Evolutionary conservation across 2,329 filamentous ascomycete genomes (phyloP).

Genomic region (Zymoseptoria pseudotritici): DNA sequence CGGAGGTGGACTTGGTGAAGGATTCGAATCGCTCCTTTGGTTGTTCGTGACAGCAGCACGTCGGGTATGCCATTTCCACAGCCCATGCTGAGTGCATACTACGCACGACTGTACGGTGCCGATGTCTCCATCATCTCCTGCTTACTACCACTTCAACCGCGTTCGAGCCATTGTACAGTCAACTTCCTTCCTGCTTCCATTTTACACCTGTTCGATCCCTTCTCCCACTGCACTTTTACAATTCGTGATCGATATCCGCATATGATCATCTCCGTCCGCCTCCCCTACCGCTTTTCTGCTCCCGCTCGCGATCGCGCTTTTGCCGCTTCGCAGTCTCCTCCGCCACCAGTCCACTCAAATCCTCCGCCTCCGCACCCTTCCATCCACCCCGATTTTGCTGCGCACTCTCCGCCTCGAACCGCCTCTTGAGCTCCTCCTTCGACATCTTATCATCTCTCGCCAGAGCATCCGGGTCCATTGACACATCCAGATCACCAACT

Average conservation of each 20-base stretch:
- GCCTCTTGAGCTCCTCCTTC: slow-evolving; percentile 73
- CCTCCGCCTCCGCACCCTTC: slow-evolving; percentile 68
- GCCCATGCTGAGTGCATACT: not conserved
- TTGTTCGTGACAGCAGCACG: not conserved
- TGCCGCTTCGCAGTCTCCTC: slow-evolving; percentile 84
- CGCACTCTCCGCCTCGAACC: slow-evolving; percentile 67
- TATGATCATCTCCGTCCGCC: slow-evolving; percentile 19
- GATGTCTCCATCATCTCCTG: not conserved
- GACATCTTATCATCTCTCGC: slow-evolving; percentile 66
- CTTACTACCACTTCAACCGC: not conserved
- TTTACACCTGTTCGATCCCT: not conserved
- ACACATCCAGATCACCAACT: slow-evolving; percentile 88
- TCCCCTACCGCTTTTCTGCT: slow-evolving; percentile 46
- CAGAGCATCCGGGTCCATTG: slow-evolving; percentile 77
- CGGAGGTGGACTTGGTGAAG: not conserved
- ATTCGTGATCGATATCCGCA: not conserved
- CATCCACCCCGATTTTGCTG: slow-evolving; percentile 54
- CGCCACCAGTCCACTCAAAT: slow-evolving; percentile 91
- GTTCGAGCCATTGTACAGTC: not conserved
- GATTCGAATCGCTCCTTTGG: not conserved
- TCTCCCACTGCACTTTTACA: not conserved
- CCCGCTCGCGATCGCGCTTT: slow-evolving; percentile 75
- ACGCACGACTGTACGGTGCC: not conserved
- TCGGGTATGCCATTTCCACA: not conserved
- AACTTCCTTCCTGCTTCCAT: not conserved